Percentiles rank a stretch among this genome's conserved stretches.
Evolutionary conservation across 1,284 basidiomycete species (phyloP).

Genomic region (Moniliella sp.): DNA sequence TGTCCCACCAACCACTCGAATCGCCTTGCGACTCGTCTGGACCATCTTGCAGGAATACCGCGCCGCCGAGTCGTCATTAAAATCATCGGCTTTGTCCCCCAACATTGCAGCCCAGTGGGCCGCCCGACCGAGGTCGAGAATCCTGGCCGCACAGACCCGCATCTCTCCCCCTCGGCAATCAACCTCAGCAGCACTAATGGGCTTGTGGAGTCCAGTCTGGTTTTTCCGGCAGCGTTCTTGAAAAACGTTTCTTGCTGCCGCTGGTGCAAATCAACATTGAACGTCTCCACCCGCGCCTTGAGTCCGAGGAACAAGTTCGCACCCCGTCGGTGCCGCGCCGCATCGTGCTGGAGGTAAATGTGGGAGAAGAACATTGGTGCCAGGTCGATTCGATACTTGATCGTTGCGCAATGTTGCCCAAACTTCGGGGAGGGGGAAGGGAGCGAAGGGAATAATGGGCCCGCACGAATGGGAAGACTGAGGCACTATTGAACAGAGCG

Average conservation of each 20-base stretch:
- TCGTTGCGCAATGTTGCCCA: constrained; percentile 62
- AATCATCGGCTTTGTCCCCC: too few species aligned
- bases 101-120: too few species aligned
- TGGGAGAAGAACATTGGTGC: constrained; percentile 65
- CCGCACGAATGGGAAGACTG: constrained; percentile 67
- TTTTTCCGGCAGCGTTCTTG: constrained; percentile 3
- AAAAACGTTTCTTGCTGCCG: constrained; percentile 52
- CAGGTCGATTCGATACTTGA: constrained; percentile 72
- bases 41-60: too few species aligned
- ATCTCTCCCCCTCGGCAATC: constrained; percentile 57
- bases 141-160: constrained; percentile 51
- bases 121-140: too few species aligned
- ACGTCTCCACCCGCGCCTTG: constrained; percentile 59
- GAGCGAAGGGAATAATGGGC: constrained; percentile 48
- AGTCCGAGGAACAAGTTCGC: constrained; percentile 57
- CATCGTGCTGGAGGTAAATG: constrained; percentile 57
- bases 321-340: constrained; percentile 55
- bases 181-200: constrained; percentile 77
- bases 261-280: constrained; percentile 80
- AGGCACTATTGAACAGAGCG: constrained; percentile 58
- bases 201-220: constrained; percentile 43
- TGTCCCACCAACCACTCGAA: too few species aligned
- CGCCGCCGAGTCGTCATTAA: too few species aligned
- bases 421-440: constrained; percentile 66
- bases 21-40: too few species aligned